These are phyloP conservation scores for Acephala macrosclerotiorum DNA, from an alignment of 2,329 filamentous ascomycete genomes.

Conservation along the genomic window DNA sequence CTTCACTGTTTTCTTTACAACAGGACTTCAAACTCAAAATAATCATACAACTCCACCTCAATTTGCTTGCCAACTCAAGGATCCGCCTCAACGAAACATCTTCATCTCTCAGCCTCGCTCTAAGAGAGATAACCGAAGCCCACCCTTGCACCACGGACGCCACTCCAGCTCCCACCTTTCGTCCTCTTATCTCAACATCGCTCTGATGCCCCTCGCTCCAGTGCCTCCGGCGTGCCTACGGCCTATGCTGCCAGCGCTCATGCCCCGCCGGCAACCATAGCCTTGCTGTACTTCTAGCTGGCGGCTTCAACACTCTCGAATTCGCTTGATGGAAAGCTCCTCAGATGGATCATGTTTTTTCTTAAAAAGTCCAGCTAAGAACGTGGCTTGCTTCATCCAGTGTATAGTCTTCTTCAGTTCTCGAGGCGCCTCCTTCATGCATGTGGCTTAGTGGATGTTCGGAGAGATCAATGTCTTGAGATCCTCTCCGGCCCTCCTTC, in stretches of 20 bases:
- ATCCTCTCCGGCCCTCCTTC: not conserved
- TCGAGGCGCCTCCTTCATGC: not conserved
- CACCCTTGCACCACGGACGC: constrained; percentile 8
- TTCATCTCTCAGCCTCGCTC: constrained; percentile 19
- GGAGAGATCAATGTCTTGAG: not conserved
- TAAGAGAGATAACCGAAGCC: constrained; percentile 24
- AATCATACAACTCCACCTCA: too few relatives aligned
- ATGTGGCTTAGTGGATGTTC: constrained; percentile 6
- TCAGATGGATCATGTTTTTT: constrained; percentile 12
- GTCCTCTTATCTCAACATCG: constrained; percentile 26
- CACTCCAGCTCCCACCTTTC: constrained; percentile 21
- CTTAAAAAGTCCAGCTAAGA: not conserved
- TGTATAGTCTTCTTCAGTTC: constrained; percentile 2
- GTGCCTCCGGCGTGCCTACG: constrained; percentile 35
- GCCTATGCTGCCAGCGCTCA: constrained; percentile 19
- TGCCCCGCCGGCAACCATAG: constrained; percentile 24
- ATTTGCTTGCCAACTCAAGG: too few relatives aligned
- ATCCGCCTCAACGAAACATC: too few relatives aligned
- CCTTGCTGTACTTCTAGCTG: constrained; percentile 14
- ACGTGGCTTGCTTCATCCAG: constrained; percentile 5
- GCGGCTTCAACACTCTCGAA: constrained; percentile 10
- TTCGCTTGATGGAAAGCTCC: constrained; percentile 10
- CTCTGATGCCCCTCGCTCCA: not conserved
- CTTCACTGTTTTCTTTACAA: too few relatives aligned
- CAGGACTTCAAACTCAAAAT: too few relatives aligned